phyloP scores from a whole-genome alignment of 2,329 filamentous ascomycete species.

The Trichoderma sp. region DNA sequence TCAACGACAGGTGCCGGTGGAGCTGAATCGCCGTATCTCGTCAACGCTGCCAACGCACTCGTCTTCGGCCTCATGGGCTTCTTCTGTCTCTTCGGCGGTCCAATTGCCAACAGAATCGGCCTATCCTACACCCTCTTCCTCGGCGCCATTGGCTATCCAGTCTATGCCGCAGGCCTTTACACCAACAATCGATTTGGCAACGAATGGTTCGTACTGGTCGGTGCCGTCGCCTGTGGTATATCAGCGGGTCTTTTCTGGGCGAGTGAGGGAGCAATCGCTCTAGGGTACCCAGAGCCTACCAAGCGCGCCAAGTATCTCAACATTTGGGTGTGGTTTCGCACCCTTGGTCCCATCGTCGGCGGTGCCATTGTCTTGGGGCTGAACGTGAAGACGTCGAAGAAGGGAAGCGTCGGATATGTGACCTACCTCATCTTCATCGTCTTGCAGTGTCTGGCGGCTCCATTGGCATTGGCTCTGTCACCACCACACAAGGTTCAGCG shows the following conservation, averaged over 20 bases:
- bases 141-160: conserved; percentile 51
- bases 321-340: conserved; percentile 51
- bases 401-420: conserved; percentile 35
- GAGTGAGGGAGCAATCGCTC: conserved; percentile 52
- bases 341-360: conserved; percentile 51
- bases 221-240: conserved; percentile 51
- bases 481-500: conserved; percentile 37
- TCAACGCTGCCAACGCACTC: conserved; percentile 55
- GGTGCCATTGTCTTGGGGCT: conserved; percentile 51
- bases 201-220: conserved; percentile 54
- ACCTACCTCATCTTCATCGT: conserved; percentile 39
- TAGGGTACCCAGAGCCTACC: conserved; percentile 51
- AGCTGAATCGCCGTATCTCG: conserved; percentile 37
- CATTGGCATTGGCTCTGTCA: conserved; percentile 36
- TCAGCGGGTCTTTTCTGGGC: conserved; percentile 56
- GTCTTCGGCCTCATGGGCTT: conserved; percentile 51
- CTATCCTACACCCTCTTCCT: conserved; percentile 49
- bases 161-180: conserved; percentile 53
- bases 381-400: conserved; percentile 38
- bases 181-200: conserved; percentile 54
- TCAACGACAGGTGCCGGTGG: conserved; percentile 54
- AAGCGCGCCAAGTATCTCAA: conserved; percentile 48
- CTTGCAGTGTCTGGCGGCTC: conserved; percentile 36
- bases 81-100: conserved; percentile 51
- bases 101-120: conserved; percentile 53